These are phyloP conservation scores for Colletotrichum truncatum DNA, from an alignment of 2,329 filamentous ascomycete species.

Conservation along the genomic window DNA sequence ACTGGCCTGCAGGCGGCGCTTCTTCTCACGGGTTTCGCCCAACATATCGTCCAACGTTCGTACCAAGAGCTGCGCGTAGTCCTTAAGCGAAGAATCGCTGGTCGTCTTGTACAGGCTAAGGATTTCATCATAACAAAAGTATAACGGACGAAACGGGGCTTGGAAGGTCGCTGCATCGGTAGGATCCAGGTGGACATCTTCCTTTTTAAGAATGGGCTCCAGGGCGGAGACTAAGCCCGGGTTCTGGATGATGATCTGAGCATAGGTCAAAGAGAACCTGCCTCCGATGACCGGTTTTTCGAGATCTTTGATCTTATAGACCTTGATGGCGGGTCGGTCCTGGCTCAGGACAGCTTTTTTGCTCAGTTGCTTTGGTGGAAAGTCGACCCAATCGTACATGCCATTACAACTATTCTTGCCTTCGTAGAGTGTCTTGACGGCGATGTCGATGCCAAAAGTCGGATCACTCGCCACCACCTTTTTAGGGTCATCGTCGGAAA, in stretches of 20 bases:
- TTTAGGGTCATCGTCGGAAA: constrained; percentile 25
- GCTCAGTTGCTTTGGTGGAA: constrained; percentile 52
- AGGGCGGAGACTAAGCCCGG: constrained; percentile 49
- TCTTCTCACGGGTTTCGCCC: constrained; percentile 45
- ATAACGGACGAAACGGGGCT: constrained; percentile 51
- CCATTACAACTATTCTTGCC: constrained; percentile 36
- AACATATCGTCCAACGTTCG: constrained; percentile 54
- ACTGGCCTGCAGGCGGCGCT: constrained; percentile 44
- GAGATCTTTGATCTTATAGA: constrained; percentile 56
- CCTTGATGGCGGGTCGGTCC: constrained; percentile 52
- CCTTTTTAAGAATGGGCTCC: constrained; percentile 52
- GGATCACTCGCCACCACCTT: constrained; percentile 19
- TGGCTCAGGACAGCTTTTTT: constrained; percentile 46
- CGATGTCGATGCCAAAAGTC: constrained; percentile 39
- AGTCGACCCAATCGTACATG: constrained; percentile 48
- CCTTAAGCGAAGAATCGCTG: constrained; percentile 39
- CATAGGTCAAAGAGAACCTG: constrained; percentile 47
- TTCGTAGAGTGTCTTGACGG: constrained; percentile 52
- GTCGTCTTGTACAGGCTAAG: constrained; percentile 40
- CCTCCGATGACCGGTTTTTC: constrained; percentile 50
- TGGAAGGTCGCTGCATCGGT: constrained; percentile 46
- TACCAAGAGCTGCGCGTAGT: constrained; percentile 50
- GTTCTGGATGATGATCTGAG: constrained; percentile 54
- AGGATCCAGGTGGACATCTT: constrained; percentile 48
- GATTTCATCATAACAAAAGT: constrained; percentile 55